Evolutionary conservation across 768 basidiomycete species (phyloP), one percentile per base, ranked within the genome.

Genomic region (Tremella mesenterica): DNA sequence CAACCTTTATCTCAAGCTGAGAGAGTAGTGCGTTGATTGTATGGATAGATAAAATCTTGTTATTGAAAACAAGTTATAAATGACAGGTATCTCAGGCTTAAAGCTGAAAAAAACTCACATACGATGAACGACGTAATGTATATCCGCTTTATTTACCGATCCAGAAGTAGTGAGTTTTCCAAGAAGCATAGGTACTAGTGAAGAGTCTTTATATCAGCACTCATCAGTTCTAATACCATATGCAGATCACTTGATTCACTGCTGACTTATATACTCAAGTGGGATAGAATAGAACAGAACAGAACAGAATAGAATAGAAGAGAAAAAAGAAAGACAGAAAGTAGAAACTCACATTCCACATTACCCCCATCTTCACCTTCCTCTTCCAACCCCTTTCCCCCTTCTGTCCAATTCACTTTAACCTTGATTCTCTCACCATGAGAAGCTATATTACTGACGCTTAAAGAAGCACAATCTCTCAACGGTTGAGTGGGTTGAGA

Each of bases 341-440:
- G 12, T 18, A 34, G 18, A 23, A 45, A 26, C 69, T 48, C 52
- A 73, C 71, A 71, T 36, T 73, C 69, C 1, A 70, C 68, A 26
- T 52, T 49, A 30, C 45, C 69, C 7, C 67, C 69, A 34, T 62
- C 63, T 16, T 73, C 66, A 10, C 67, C 69, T 20, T 68, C 60
- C 28, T 64, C 61, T 4, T 58, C 41, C 1, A 69, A 48, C 30
- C 57, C 46, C 46, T 67, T 52, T 16, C 53, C 39, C 13, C 50
- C 58, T 29, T 63, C 58, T 33, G 51, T 47, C 64, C 66, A 70
- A 12, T 51, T 50, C 25, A 69, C 48, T 46, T 70, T 70, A 57
- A 81, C 71, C 54, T 78, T 74, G 31, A 76, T 65, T 33, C 76
- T 70, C 30, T 77, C 67, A 14, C 65, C 69, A 50, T 67, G 66